Evolutionary conservation across 306 rosid species (phyloP).

Genomic region (Glycine tomentella): DNA sequence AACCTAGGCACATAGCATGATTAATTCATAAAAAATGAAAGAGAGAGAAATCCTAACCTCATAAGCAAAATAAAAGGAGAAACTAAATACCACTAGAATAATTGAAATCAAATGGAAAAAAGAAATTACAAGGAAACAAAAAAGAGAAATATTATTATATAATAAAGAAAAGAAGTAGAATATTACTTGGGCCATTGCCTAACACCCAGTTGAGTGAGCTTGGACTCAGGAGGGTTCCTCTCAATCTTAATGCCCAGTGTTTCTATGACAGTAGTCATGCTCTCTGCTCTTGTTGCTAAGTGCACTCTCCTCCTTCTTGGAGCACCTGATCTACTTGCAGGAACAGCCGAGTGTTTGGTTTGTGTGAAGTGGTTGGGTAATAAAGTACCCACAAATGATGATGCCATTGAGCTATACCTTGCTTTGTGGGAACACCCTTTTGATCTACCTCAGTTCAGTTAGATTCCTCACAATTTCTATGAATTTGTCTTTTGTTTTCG

Average conservation of each 20-base stretch:
- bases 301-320: constrained; percentile 10
- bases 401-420: constrained; percentile 47
- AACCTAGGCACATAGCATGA: constrained; percentile 2
- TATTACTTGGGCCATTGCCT: constrained; percentile 84
- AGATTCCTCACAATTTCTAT: constrained; percentile 8
- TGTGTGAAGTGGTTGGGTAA: constrained; percentile 35
- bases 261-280: constrained; percentile 58
- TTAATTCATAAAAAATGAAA: not conserved
- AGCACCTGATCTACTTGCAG: not conserved
- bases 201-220: constrained; percentile 57
- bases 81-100: not conserved
- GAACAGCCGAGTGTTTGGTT: constrained; percentile 37
- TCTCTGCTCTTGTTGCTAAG: constrained; percentile 52
- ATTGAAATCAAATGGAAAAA: not conserved
- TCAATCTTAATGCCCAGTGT: constrained; percentile 84
- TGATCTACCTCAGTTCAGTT: not conserved
- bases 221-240: constrained; percentile 77
- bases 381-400: constrained; percentile 42
- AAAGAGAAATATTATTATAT: constrained; percentile 4
- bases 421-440: not conserved
- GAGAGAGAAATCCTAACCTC: not conserved
- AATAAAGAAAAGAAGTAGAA: no score
- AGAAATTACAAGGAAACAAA: no score
- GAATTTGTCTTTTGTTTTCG: constrained; percentile 26
- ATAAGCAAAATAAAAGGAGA: not conserved